Evolutionary conservation across 75 land plant species (phyloP), one percentile per base, ranked within the genome.

Genomic region (Cupressus sempervirens): DNA sequence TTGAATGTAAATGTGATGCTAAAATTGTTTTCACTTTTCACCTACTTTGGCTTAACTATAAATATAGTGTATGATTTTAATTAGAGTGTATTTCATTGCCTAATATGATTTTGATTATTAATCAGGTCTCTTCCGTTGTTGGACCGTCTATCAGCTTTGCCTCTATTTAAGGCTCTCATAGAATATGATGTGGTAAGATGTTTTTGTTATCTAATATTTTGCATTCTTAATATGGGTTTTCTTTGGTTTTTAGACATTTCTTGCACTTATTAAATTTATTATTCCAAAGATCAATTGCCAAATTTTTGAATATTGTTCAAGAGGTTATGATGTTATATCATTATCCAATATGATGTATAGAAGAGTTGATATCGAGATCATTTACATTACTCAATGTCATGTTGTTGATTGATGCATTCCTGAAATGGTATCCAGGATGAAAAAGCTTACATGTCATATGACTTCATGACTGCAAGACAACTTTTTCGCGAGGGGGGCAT

Each of bases 391-490:
- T 70, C 50, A 77, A 35, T 41, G 46, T 77, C 46, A 40, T 77
- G 48, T 15, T 36, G 43, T 18, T 76, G 80, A 77, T 43, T 41
- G 83, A 58, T 32, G 83, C 36, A 82, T 35, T 82, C 65, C 40
- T 85, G 73, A 35, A 1, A 80, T 86, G 77, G 81, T 10, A 40
- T 80, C 73, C 88, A 89, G 90, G 90, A 89, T 84, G 90, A 89
- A 34, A 75, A 83, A 62, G 83, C 86, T 36, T 89, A 89, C 65
- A 46, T 58, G 34, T 84, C 35, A 41, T 89, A 89, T 43, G 90
- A 89, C 84, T 83, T 83, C 65, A 89, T 89, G 90, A 89, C 90
- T 20, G 90, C 90, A 79, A 87, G 82, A 83, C 89, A 89, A 74
- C 90, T 89, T 36, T 87, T 89, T 81, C 85, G 86, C 3, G 80